Percentiles rank a stretch among this genome's conserved stretches.
These are phyloP conservation scores for Boeremia exigua DNA, from an alignment of 2,329 filamentous ascomycete species.

Conservation along the genomic window DNA sequence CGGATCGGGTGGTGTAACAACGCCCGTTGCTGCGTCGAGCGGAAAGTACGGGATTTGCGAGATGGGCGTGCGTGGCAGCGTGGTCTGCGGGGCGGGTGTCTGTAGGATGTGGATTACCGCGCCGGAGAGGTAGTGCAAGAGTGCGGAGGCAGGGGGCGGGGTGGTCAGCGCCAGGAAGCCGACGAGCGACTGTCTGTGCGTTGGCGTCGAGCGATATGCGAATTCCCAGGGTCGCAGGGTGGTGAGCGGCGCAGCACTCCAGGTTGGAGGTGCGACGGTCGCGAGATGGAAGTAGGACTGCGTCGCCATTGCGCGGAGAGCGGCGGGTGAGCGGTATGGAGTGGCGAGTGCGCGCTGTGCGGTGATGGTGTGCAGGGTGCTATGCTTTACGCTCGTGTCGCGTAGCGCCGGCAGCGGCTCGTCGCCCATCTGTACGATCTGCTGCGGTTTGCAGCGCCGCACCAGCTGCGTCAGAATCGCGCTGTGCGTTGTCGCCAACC, in stretches of 20 bases:
- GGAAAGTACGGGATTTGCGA: conserved; percentile 69
- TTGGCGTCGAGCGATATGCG: conserved; percentile 59
- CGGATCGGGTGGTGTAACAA: conserved; percentile 64
- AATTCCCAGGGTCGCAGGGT: conserved; percentile 67
- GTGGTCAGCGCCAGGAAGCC: conserved; percentile 73
- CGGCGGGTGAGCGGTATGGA: conserved; percentile 64
- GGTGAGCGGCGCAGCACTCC: conserved; percentile 64
- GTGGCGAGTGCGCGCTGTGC: conserved; percentile 53
- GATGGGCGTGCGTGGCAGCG: conserved; percentile 51
- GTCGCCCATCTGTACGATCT: conserved; percentile 69
- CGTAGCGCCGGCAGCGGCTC: too few relatives aligned
- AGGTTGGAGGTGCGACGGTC: conserved; percentile 43
- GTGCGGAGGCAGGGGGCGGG: conserved; percentile 62
- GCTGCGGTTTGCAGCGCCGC: conserved; percentile 59
- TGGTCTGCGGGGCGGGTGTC: conserved; percentile 53
- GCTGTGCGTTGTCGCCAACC: conserved; percentile 74
- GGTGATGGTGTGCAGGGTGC: conserved; percentile 60
- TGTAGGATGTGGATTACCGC: conserved; percentile 71
- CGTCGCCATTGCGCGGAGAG: conserved; percentile 76
- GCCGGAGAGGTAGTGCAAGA: conserved; percentile 72
- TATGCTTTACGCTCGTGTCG: conserved; percentile 19
- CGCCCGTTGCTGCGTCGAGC: conserved; percentile 44
- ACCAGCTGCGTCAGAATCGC: conserved; percentile 68
- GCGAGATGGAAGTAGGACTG: conserved; percentile 76
- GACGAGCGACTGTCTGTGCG: conserved; percentile 58